A percentile compares a stretch with the other conserved stretches of the same genome.
phyloP scores from a whole-genome alignment of 108 stramenopile species.

The Nannochloropsis oceanica region DNA sequence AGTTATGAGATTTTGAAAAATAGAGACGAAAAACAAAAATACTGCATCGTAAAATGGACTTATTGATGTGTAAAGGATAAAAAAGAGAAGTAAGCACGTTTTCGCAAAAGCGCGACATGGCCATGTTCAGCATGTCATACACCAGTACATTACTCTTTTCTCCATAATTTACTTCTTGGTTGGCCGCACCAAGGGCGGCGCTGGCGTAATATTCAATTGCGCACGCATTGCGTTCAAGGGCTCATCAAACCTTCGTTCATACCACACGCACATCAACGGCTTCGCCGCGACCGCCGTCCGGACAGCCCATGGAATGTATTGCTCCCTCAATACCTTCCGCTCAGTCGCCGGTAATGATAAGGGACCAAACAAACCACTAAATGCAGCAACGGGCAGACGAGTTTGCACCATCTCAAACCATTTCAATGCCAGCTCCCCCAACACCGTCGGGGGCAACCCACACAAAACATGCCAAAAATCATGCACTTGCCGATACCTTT shows the following conservation, averaged over 20 bases:
- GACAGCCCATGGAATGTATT: slow-evolving; percentile 24
- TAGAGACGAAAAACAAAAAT: no score
- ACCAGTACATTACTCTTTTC: no score
- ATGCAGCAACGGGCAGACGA: slow-evolving; percentile 61
- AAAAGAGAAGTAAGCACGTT: no score
- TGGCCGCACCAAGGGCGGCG: not conserved
- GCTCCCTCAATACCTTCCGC: slow-evolving; percentile 5
- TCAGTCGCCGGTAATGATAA: slow-evolving; percentile 14
- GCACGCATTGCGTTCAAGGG: slow-evolving; percentile 11
- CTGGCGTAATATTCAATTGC: slow-evolving; percentile 6
- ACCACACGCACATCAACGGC: slow-evolving; percentile 29
- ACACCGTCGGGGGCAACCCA: slow-evolving; percentile 75
- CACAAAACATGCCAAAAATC: slow-evolving; percentile 87
- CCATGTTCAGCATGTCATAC: no score
- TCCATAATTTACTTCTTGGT: no score
- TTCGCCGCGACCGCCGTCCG: slow-evolving; percentile 3
- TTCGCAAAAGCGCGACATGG: no score
- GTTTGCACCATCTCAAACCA: slow-evolving; percentile 90
- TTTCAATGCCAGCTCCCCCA: slow-evolving; percentile 88
- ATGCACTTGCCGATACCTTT: slow-evolving; percentile 67
- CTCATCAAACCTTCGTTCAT: slow-evolving; percentile 20
- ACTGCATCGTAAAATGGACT: no score
- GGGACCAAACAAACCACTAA: slow-evolving; percentile 36
- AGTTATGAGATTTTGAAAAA: no score
- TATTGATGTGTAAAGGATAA: no score